Conservation (phyloP, 257 asterid genomes). For the Petunia secreta region DNA sequence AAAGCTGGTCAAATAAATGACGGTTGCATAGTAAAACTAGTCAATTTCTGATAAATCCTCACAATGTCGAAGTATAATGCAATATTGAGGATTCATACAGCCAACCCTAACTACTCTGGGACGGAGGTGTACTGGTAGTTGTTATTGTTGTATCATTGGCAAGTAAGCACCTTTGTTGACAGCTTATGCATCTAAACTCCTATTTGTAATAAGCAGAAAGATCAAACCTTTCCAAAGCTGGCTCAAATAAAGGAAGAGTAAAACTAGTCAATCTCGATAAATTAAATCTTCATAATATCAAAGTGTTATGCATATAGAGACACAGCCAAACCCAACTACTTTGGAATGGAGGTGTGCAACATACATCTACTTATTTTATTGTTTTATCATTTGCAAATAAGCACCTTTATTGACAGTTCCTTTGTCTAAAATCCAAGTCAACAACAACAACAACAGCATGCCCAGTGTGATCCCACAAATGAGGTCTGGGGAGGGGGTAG, state of each 20-base stretch:
- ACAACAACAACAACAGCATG: too few species aligned
- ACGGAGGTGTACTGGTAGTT: not conserved
- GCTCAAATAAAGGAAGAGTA: too few species aligned
- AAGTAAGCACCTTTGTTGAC: slow-evolving; percentile 8
- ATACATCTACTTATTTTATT: not conserved
- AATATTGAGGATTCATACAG: not conserved
- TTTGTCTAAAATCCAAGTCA: not conserved
- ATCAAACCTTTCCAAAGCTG: too few species aligned
- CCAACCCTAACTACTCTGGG: not conserved
- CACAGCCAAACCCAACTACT: too few species aligned
- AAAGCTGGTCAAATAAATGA: not conserved
- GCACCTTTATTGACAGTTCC: slow-evolving; percentile 9
- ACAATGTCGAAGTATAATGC: slow-evolving; percentile 5
- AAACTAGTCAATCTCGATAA: too few species aligned
- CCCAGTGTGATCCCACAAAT: too few species aligned
- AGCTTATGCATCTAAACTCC: not conserved
- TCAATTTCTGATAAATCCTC: not conserved
- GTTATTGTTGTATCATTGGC: not conserved
- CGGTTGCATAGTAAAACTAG: not conserved
- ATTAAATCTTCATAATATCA: too few species aligned
- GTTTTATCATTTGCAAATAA: not conserved
- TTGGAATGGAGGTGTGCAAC: too few species aligned
- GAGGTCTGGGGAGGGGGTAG: too few species aligned
- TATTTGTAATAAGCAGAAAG: too few species aligned
- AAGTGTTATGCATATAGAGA: too few species aligned